phyloP scores from a whole-genome alignment of 2,329 filamentous ascomycete genomes.

The Epichloe gansuensis region DNA sequence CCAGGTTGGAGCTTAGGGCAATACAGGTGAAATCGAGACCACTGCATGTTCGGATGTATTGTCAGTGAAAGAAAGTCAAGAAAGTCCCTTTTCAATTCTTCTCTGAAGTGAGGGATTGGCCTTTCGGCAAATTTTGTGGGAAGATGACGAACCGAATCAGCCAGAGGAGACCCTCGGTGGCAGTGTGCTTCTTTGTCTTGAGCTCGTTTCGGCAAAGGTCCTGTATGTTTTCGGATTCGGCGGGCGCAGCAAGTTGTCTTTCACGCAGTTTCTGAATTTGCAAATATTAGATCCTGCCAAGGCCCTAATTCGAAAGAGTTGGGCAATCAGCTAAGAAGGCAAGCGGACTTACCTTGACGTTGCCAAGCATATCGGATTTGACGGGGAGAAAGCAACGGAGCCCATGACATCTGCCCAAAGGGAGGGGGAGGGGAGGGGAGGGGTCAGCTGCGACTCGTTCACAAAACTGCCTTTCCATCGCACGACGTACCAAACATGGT shows the following conservation, averaged over 20 bases:
- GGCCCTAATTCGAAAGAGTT: not conserved
- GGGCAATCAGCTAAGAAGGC: not conserved
- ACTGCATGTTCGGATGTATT: slow-evolving; percentile 31
- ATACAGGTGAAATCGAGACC: slow-evolving; percentile 89
- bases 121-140: not conserved
- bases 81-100: too few species aligned
- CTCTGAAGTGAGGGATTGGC: not conserved
- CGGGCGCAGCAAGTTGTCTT: slow-evolving; percentile 64
- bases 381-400: slow-evolving; percentile 72
- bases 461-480: not conserved
- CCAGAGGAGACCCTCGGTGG: slow-evolving; percentile 86
- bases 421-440: too few species aligned
- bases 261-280: slow-evolving; percentile 69
- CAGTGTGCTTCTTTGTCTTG: slow-evolving; percentile 76
- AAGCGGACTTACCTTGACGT: slow-evolving; percentile 63
- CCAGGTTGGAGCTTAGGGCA: slow-evolving; percentile 66
- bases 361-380: slow-evolving; percentile 82
- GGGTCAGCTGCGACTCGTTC: not conserved
- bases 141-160: slow-evolving; percentile 55
- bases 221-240: slow-evolving; percentile 74
- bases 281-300: not conserved
- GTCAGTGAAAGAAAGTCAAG: not conserved
- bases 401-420: slow-evolving; percentile 44
- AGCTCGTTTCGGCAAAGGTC: slow-evolving; percentile 77
- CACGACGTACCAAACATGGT: slow-evolving; percentile 62